phyloP scores from a whole-genome alignment of 345 rosid species.

The Trapa incisa region DNA sequence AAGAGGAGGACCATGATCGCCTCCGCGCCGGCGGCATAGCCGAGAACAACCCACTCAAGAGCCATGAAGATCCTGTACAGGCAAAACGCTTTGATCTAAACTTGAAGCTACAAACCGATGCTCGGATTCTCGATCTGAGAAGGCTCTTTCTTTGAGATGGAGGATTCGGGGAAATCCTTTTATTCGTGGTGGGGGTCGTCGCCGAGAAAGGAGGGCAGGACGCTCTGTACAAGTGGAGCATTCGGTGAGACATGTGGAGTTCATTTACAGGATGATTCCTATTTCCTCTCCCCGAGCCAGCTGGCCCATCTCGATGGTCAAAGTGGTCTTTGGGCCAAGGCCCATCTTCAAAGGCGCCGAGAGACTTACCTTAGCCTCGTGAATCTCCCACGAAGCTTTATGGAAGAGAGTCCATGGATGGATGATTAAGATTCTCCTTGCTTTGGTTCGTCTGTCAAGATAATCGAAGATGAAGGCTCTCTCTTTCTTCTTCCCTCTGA shows the following conservation, averaged over 20 bases:
- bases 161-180: neutral
- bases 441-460: neutral
- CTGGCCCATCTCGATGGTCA: no score
- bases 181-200: neutral
- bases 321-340: no score
- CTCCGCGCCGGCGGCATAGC: constrained; percentile 82
- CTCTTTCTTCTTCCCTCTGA: neutral
- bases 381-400: no score
- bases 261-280: neutral
- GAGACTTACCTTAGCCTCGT: no score
- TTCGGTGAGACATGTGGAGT: neutral
- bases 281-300: neutral
- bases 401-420: neutral
- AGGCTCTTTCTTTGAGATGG: constrained; percentile 5
- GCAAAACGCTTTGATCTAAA: neutral
- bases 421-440: neutral
- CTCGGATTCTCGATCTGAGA: neutral
- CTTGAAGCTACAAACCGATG: neutral
- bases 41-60: constrained; percentile 86
- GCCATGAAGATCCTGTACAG: constrained; percentile 33
- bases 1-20: constrained; percentile 78
- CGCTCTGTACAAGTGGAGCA: neutral
- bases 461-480: neutral
- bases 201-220: neutral
- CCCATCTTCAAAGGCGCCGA: no score